These are phyloP conservation scores for Aspergillus clavatus DNA, from an alignment of 2,329 filamentous ascomycete species.

Conservation along the genomic window DNA sequence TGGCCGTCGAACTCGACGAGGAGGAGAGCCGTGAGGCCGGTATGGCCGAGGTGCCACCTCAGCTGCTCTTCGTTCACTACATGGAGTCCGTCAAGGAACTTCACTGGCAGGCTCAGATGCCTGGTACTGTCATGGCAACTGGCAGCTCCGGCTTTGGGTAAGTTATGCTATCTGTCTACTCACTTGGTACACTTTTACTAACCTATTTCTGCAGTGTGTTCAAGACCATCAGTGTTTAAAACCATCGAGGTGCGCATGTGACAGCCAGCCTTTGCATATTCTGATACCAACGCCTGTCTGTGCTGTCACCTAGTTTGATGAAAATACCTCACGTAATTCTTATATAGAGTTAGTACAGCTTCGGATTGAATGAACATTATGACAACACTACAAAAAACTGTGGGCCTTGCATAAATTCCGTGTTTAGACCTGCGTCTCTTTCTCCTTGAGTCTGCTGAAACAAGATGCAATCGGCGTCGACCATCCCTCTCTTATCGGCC, in stretches of 20 bases:
- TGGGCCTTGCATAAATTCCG: not conserved
- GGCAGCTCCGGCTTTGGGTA: conserved; percentile 76
- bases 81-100: conserved; percentile 91
- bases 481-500: too few species aligned
- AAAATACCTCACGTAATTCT: not conserved
- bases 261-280: not conserved
- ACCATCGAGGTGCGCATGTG: not conserved
- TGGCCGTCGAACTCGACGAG: conserved; percentile 93
- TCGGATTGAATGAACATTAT: not conserved
- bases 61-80: conserved; percentile 94
- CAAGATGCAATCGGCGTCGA: too few species aligned
- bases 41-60: conserved; percentile 84
- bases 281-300: not conserved
- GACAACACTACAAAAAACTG: not conserved
- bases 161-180: conserved; percentile 21
- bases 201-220: conserved; percentile 55
- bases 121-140: conserved; percentile 81
- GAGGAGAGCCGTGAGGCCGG: conserved; percentile 90
- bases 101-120: conserved; percentile 97
- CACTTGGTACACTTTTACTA: conserved; percentile 14
- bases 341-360: not conserved
- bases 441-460: too few species aligned
- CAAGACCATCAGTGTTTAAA: conserved; percentile 75
- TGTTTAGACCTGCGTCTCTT: too few species aligned
- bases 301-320: not conserved